Conservation (phyloP, 2,329 filamentous ascomycete species). For the Hypocrella siamensis region DNA sequence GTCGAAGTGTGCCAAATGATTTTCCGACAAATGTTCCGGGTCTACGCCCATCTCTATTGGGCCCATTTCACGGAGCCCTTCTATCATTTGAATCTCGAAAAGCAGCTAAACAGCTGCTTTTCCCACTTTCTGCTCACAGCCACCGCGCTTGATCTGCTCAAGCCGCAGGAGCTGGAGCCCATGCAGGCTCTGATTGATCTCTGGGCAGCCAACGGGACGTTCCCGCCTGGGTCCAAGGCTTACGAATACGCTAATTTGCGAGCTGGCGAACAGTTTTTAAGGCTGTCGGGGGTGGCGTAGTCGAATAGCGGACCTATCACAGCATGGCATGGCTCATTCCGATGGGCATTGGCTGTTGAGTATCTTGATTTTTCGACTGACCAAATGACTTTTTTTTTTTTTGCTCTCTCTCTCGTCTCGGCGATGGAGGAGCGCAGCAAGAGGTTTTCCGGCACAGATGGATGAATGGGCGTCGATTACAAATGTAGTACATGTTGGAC, state of each 20-base stretch:
- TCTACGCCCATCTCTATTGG: constrained; percentile 96
- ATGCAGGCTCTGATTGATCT: constrained; percentile 91
- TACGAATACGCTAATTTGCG: constrained; percentile 49
- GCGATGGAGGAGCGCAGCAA: too few relatives aligned
- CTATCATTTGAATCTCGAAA: constrained; percentile 67
- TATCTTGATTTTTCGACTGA: background rate
- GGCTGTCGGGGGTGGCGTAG: constrained; percentile 22
- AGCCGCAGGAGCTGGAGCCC: constrained; percentile 80
- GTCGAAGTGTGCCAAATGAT: constrained; percentile 82
- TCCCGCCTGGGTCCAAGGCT: constrained; percentile 59
- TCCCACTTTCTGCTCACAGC: constrained; percentile 71
- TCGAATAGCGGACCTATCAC: constrained; percentile 6
- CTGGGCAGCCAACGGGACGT: constrained; percentile 77
- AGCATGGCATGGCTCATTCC: too few relatives aligned
- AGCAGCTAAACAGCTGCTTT: constrained; percentile 77
- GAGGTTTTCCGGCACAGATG: too few relatives aligned
- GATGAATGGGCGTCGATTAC: too few relatives aligned
- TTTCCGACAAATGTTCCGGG: constrained; percentile 96
- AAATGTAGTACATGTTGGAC: too few relatives aligned
- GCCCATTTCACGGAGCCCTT: constrained; percentile 79
- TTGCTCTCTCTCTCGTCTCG: too few relatives aligned
- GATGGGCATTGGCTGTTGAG: too few relatives aligned
- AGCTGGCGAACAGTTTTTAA: constrained; percentile 42
- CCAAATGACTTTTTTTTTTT: background rate
- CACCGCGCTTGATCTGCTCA: constrained; percentile 69